Conservation (phyloP, 192 early-diverging fungal species). For the Piromyces finnis region DNA sequence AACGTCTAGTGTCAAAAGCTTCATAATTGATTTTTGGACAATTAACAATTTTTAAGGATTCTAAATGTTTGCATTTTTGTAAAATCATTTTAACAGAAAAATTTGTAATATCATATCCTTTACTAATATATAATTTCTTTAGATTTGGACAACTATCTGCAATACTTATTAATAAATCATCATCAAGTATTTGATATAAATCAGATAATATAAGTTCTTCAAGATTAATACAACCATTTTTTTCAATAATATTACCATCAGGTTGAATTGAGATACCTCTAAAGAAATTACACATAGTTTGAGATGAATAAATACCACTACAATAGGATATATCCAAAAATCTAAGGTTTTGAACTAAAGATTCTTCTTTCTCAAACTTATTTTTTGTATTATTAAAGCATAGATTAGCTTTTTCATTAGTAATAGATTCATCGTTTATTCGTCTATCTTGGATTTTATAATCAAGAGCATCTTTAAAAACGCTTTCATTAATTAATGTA, state of each 20-base stretch:
- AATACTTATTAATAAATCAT: background rate
- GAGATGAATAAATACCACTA: background rate
- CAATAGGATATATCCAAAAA: background rate
- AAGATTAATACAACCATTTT: background rate
- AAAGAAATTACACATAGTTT: background rate
- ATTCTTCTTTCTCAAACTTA: background rate
- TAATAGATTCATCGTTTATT: background rate
- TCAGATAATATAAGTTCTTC: background rate
- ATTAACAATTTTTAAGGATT: background rate
- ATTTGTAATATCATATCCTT: background rate
- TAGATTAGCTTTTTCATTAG: background rate
- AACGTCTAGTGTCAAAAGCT: background rate
- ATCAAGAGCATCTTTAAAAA: background rate
- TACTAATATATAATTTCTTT: background rate
- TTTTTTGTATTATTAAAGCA: background rate
- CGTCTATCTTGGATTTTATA: background rate
- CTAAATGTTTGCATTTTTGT: background rate
- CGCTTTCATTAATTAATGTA: background rate
- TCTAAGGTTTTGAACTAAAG: background rate
- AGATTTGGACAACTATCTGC: background rate
- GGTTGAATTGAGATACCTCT: background rate
- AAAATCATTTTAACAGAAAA: background rate
- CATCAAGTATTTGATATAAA: background rate
- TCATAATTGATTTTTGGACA: background rate
- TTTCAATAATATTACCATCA: background rate